These are phyloP conservation scores for Blastobotrys elegans DNA, from an alignment of 1,139 yeast species.

Conservation along the genomic window DNA sequence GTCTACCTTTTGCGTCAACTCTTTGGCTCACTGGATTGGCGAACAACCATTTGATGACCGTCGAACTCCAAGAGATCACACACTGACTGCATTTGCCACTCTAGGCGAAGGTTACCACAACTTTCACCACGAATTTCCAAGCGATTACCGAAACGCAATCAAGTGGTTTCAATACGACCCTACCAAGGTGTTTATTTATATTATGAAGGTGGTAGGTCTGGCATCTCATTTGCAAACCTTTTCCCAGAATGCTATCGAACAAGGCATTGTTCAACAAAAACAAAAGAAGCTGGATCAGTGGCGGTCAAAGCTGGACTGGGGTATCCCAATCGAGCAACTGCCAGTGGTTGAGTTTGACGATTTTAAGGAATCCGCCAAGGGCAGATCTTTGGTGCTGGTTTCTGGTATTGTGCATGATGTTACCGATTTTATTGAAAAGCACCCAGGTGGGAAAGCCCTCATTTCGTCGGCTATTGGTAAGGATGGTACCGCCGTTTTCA, in stretches of 20 bases:
- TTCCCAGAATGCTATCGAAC: constrained; percentile 93
- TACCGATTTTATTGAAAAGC: constrained; percentile 76
- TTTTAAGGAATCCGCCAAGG: constrained; percentile 63
- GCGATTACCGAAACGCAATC: constrained; percentile 96
- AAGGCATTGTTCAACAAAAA: constrained; percentile 92
- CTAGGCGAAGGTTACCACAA: constrained; percentile 99
- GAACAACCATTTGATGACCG: constrained; percentile 96
- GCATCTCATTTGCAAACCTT: constrained; percentile 90
- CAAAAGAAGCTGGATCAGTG: constrained; percentile 88
- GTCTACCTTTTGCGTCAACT: constrained; percentile 97
- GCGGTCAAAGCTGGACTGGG: constrained; percentile 85
- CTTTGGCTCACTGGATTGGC: constrained; percentile 98
- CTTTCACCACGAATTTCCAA: constrained; percentile 99
- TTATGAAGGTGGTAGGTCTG: constrained; percentile 69
- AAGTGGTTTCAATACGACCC: constrained; percentile 99
- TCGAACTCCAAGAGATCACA: constrained; percentile 96
- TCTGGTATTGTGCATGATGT: constrained; percentile 96
- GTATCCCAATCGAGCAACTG: constrained; percentile 72
- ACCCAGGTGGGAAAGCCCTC: constrained; percentile 96
- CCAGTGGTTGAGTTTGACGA: constrained; percentile 91
- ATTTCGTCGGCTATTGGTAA: constrained; percentile 84
- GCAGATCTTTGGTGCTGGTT: constrained; percentile 65
- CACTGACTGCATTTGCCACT: constrained; percentile 88
- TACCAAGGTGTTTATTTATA: constrained; percentile 75
- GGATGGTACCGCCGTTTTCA: constrained; percentile 95